A percentile compares a stretch with the other conserved stretches of the same genome.
Evolutionary conservation across 2,329 filamentous ascomycete species (phyloP).

Genomic region (Phialemoniopsis sp.): DNA sequence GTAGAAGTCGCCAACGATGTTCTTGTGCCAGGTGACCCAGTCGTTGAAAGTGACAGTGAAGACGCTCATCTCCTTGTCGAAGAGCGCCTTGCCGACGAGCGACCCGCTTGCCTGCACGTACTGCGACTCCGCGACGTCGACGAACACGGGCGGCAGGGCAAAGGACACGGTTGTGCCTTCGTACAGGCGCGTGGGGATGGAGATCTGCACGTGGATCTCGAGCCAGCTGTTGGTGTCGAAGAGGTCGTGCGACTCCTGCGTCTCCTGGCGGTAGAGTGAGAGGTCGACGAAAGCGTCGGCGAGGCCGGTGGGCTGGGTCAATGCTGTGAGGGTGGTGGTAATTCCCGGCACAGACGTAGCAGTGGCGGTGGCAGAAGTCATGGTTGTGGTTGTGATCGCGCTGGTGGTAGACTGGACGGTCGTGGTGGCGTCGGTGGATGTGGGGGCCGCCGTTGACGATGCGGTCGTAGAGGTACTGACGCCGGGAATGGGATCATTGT

Average conservation of each 20-base stretch:
- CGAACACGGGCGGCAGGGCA: constrained; percentile 5
- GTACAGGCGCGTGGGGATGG: constrained; percentile 1
- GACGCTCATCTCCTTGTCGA: constrained; percentile 2
- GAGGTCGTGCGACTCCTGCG: constrained; percentile 1
- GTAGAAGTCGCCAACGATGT: constrained; percentile 9
- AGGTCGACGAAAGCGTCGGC: constrained; percentile 5
- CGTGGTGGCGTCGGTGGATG: not conserved
- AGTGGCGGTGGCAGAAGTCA: not conserved
- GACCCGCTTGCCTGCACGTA: not conserved
- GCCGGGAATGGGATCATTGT: constrained; percentile 7
- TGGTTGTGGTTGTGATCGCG: not conserved
- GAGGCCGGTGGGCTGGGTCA: constrained; percentile 7
- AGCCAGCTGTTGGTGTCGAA: constrained; percentile 6
- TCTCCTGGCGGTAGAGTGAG: constrained; percentile 3
- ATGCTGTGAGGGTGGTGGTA: constrained; percentile 8
- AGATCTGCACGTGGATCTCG: constrained; percentile 8
- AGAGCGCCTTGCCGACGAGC: not conserved
- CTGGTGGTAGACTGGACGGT: not conserved
- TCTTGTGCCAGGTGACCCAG: constrained; percentile 10
- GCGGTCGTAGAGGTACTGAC: no score
- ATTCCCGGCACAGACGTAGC: constrained; percentile 5
- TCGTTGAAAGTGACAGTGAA: constrained; percentile 2
- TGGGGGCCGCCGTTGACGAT: no score
- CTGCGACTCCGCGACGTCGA: constrained; percentile 3
- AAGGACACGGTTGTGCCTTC: constrained; percentile 5